These are phyloP conservation scores for Cercospora janseana DNA, from an alignment of 2,329 filamentous ascomycete species.

Conservation along the genomic window DNA sequence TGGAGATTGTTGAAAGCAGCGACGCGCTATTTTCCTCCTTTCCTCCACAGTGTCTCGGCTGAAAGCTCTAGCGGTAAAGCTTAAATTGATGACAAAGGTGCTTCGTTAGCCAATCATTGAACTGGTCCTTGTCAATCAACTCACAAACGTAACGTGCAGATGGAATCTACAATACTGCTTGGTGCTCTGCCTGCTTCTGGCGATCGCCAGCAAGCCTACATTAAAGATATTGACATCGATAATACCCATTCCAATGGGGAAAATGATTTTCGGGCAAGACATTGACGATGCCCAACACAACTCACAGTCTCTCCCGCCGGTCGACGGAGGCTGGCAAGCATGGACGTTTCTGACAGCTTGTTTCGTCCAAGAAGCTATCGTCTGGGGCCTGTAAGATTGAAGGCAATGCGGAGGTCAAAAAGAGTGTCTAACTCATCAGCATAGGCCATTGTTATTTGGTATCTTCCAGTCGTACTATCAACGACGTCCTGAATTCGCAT, in stretches of 20 bases:
- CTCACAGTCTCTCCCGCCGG: slow-evolving; percentile 33
- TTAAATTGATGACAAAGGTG: background rate
- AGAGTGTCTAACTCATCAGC: background rate
- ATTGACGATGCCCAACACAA: slow-evolving; percentile 9
- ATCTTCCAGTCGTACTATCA: slow-evolving; percentile 32
- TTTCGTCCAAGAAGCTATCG: slow-evolving; percentile 32
- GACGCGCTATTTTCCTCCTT: slow-evolving; percentile 3
- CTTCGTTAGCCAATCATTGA: background rate
- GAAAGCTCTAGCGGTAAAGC: background rate
- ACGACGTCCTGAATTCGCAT: slow-evolving; percentile 24
- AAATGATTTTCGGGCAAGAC: background rate
- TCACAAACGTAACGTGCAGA: background rate
- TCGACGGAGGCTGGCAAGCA: slow-evolving; percentile 42
- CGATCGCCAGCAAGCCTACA: too few relatives aligned
- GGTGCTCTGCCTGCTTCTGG: background rate
- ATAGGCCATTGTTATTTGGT: slow-evolving; percentile 27
- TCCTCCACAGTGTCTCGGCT: background rate
- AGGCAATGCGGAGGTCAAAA: background rate
- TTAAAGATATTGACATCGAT: too few relatives aligned
- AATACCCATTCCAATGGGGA: background rate
- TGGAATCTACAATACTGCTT: background rate
- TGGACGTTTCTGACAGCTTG: slow-evolving; percentile 52
- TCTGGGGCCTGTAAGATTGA: slow-evolving; percentile 25
- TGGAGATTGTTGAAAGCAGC: background rate
- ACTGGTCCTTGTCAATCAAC: background rate